Percentiles rank a stretch among this genome's conserved stretches.
Conservation (phyloP, 768 basidiomycete genomes). For the Mrakia blollopis region DNA sequence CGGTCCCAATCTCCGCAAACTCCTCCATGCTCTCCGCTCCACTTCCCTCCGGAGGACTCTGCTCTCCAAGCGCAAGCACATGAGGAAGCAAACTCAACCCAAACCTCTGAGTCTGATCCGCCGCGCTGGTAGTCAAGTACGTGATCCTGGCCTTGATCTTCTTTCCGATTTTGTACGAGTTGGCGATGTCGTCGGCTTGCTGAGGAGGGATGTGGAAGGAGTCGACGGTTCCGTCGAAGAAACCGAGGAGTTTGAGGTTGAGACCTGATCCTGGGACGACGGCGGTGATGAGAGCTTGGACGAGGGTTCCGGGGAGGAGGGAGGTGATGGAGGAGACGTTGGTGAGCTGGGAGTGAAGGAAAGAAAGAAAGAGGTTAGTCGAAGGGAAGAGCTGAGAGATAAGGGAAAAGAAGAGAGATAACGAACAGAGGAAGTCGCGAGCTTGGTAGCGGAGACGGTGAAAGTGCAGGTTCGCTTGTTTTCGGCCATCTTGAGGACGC, state of each 20-base stretch:
- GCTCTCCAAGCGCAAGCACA: conserved; percentile 54
- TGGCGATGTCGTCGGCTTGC: conserved; percentile 39
- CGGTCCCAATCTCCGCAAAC: conserved; percentile 66
- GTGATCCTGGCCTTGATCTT: conserved; percentile 75
- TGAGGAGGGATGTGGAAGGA: conserved; percentile 60
- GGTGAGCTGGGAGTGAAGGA: conserved; percentile 54
- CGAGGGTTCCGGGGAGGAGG: conserved; percentile 77
- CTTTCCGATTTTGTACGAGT: conserved; percentile 47
- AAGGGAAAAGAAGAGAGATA: background rate
- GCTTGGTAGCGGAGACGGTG: conserved; percentile 49
- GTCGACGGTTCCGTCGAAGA: conserved; percentile 86
- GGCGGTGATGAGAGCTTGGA: conserved; percentile 74
- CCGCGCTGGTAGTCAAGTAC: conserved; percentile 55
- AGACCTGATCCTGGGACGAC: conserved; percentile 62
- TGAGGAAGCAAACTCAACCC: conserved; percentile 72
- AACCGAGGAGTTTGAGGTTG: conserved; percentile 82
- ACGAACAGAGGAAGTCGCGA: conserved; percentile 16
- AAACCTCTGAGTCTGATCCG: conserved; percentile 57
- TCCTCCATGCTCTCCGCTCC: conserved; percentile 48
- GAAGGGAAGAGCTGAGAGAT: conserved; percentile 6
- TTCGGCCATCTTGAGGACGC: conserved; percentile 62
- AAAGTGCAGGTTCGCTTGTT: conserved; percentile 78
- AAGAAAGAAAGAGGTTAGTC: background rate
- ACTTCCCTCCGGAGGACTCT: conserved; percentile 35
- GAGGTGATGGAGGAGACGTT: conserved; percentile 74